Evolutionary conservation across 2,329 filamentous ascomycete species (phyloP), one percentile per base, ranked within the genome.

Genomic region (Paraphaeosphaeria minitans): DNA sequence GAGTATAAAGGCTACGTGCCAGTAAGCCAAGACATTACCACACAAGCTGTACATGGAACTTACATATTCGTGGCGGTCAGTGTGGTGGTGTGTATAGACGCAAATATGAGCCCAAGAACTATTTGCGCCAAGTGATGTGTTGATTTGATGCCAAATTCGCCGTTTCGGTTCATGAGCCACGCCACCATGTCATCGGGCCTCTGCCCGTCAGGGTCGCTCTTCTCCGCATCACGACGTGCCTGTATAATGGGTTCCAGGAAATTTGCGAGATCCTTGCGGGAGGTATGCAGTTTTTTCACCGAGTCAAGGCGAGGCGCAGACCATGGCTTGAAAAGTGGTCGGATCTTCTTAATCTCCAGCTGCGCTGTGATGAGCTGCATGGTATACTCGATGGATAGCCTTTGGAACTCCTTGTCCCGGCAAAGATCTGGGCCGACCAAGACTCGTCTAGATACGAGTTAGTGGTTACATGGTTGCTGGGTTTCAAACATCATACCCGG

Each of bases 171-270:
- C 54, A 78, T 64, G 53, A 77, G 63, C 75, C 75, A 78, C 55
- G 76, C 72, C 39, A 78, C 57, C 67, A 78, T 66, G 51, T 79
- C 77, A 41, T 77, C 69, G 4, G 72, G 74, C 41, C 68, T 70
- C 53, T 74, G 58, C 59, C 70, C 76, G 16, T 70, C 64, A 0
- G 67, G 67, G 31, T 74, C 64, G 6, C 66, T 65, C 27, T 66
- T 64, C 35, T 63, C 62, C 12, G 67, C 69, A 6, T 66, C 55
- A 2, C 58, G 51, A n/a, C 73, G 63, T 13, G 66, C 64, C 19
- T 62, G 27, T 4, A 75, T 55, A n/a, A 77, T 63, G 1, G 73
- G 74, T 3, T 55, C 27, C 8, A 77, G 52, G 19, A 67, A 58
- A 0, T 60, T 51, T 13, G 53, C 45, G 1, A 66, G 60, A 29